These are phyloP conservation scores for Theobroma grandiflorum DNA, from an alignment of 441 rosid genomes.

Conservation along the genomic window DNA sequence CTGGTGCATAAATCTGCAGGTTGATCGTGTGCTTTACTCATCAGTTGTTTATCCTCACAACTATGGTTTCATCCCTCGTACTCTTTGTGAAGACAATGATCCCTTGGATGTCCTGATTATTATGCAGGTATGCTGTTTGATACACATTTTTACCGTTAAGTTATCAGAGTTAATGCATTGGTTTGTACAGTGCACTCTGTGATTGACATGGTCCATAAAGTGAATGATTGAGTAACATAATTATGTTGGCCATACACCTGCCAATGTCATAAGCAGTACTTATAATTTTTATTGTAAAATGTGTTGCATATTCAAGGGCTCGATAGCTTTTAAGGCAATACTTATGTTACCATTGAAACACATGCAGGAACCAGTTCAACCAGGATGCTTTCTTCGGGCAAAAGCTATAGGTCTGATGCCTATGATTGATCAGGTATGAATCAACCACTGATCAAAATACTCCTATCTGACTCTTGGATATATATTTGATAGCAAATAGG, in stretches of 20 bases:
- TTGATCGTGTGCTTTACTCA: conserved; percentile 76
- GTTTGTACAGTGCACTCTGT: neutral
- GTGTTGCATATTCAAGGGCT: neutral
- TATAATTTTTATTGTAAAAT: neutral
- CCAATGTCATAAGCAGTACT: neutral
- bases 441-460: conserved; percentile 20
- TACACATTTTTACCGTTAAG: neutral
- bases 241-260: neutral
- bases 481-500: conserved; percentile 4
- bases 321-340: neutral
- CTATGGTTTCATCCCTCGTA: conserved; percentile 82
- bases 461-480: conserved; percentile 6
- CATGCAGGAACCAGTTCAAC: conserved; percentile 77
- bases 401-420: conserved; percentile 89
- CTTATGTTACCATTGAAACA: neutral
- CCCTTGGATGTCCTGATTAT: conserved; percentile 79
- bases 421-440: conserved; percentile 81
- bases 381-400: conserved; percentile 85
- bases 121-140: conserved; percentile 61
- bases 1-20: conserved; percentile 44
- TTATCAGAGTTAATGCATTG: conserved; percentile 14
- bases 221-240: neutral
- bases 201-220: neutral
- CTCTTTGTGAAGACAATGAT: conserved; percentile 80
- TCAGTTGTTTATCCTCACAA: conserved; percentile 87